These are phyloP conservation scores for Escallonia rubra DNA, from an alignment of 129 eudicot genomes.

Conservation along the genomic window DNA sequence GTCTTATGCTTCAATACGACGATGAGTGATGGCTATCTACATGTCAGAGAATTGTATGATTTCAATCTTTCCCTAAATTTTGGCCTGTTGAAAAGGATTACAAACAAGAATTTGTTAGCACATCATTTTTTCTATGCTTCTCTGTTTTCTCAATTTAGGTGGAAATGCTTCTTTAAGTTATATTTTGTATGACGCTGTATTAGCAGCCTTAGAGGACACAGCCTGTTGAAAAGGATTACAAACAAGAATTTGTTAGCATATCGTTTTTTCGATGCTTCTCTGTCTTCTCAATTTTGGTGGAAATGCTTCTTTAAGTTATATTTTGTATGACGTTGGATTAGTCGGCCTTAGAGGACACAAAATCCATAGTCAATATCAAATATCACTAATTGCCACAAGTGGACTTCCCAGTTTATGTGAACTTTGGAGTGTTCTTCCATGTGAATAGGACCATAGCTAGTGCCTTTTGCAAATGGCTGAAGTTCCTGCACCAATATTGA, in stretches of 20 bases:
- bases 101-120: background rate
- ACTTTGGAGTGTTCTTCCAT: background rate
- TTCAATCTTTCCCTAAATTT: background rate
- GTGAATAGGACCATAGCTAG: background rate
- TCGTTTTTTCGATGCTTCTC: too few species aligned
- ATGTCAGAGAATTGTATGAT: slow-evolving; percentile 76
- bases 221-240: background rate
- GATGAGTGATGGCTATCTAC: slow-evolving; percentile 55
- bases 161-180: too few species aligned
- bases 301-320: too few species aligned
- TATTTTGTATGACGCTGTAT: too few species aligned
- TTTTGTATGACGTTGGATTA: too few species aligned
- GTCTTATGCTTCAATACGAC: slow-evolving; percentile 64
- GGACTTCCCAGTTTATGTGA: background rate
- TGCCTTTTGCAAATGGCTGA: background rate
- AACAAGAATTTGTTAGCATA: background rate
- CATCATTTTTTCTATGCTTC: too few species aligned
- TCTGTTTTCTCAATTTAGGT: too few species aligned
- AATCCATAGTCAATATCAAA: too few species aligned
- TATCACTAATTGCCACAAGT: too few species aligned
- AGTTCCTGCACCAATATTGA: background rate
- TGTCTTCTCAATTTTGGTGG: too few species aligned
- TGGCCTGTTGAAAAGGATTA: background rate
- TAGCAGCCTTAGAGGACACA: too few species aligned
- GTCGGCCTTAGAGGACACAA: too few species aligned